Evolutionary conservation across 768 basidiomycete genomes (phyloP).

Genomic region (Russula emetica): DNA sequence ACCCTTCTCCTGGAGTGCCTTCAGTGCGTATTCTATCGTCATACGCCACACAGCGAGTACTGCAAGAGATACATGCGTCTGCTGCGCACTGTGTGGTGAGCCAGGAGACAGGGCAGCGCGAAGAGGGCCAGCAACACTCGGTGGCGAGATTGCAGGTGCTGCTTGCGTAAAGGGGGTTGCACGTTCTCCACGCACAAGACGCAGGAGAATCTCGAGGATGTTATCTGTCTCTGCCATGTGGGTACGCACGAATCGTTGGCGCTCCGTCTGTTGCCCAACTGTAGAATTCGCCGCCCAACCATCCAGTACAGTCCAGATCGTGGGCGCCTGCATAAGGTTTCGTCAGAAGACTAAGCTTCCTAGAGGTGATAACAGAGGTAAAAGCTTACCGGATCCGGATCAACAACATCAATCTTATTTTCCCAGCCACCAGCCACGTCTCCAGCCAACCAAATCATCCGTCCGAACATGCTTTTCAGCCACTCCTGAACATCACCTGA

Average conservation of each 20-base stretch:
- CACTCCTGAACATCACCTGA: constrained; percentile 93
- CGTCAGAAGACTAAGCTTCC: constrained; percentile 11
- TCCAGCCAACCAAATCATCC: constrained; percentile 82
- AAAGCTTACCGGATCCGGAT: constrained; percentile 85
- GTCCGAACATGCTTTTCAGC: constrained; percentile 82
- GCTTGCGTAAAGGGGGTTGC: constrained; percentile 66
- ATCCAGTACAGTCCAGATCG: constrained; percentile 85
- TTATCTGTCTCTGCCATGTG: constrained; percentile 86
- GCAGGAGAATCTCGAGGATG: constrained; percentile 86
- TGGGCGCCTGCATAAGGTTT: constrained; percentile 63
- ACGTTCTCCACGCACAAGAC: constrained; percentile 86
- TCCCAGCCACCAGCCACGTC: constrained; percentile 90
- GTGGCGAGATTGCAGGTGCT: constrained; percentile 55
- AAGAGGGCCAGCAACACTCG: constrained; percentile 63
- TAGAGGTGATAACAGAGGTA: constrained; percentile 7
- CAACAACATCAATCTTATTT: constrained; percentile 84
- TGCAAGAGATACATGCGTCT: constrained; percentile 92
- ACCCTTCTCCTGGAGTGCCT: constrained; percentile 55
- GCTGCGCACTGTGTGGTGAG: constrained; percentile 79
- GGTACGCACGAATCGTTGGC: constrained; percentile 83
- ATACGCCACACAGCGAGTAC: constrained; percentile 89
- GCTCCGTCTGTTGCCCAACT: constrained; percentile 66
- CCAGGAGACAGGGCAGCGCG: constrained; percentile 66
- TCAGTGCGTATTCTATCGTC: constrained; percentile 74
- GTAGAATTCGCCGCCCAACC: constrained; percentile 85